Conservation (phyloP, 306 rosid genomes). For the Myrica gale region DNA sequence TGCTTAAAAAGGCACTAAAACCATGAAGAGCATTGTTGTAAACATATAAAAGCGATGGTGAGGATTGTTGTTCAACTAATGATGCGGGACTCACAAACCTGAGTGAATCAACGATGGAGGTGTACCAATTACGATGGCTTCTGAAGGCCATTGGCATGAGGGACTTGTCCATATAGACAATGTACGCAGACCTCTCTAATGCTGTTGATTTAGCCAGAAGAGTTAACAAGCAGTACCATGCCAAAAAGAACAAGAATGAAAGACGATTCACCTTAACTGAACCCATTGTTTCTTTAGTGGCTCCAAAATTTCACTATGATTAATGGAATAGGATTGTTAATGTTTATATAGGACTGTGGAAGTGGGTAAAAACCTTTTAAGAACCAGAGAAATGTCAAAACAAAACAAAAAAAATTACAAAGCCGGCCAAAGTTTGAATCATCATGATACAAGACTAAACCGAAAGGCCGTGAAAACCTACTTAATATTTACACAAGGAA, state of each 20-base stretch:
- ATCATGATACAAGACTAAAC: too few relatives aligned
- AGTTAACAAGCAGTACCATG: too few relatives aligned
- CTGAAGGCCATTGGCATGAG: constrained; percentile 3
- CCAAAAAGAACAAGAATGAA: not conserved
- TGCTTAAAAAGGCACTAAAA: not conserved
- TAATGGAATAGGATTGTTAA: too few relatives aligned
- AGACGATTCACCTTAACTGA: not conserved
- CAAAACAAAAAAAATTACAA: too few relatives aligned
- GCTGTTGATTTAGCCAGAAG: not conserved
- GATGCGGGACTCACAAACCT: not conserved
- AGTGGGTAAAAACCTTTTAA: too few relatives aligned
- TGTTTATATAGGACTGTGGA: too few relatives aligned
- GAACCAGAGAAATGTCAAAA: too few relatives aligned
- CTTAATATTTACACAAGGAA: too few relatives aligned
- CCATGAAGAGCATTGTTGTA: constrained; percentile 14
- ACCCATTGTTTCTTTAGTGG: too few relatives aligned
- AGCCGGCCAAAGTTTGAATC: too few relatives aligned
- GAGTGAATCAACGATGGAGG: not conserved
- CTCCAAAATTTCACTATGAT: too few relatives aligned
- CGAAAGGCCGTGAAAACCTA: too few relatives aligned
- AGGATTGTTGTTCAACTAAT: not conserved
- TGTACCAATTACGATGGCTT: constrained; percentile 7
- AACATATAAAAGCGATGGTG: not conserved
- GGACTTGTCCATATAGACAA: not conserved
- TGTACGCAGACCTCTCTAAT: not conserved